Evolutionary conservation across 208 protist species (phyloP), one percentile per base, ranked within the genome.

Genomic region (Leishmania guyanensis): DNA sequence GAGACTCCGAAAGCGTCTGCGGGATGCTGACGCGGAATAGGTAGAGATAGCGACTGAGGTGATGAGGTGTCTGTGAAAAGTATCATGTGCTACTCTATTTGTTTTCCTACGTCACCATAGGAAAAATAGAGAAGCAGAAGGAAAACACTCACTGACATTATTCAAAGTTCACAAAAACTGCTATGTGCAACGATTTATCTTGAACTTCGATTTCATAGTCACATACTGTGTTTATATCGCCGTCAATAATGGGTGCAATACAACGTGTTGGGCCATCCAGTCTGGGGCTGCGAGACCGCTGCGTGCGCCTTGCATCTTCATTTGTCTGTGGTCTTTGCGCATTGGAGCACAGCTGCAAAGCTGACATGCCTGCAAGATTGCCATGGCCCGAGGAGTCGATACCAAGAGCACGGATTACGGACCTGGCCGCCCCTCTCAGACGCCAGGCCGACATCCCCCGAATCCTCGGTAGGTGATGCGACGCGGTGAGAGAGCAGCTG

Each of bases 1-100:
- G 60, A 79, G 56, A 46, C 26, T 51, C 33, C 73, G 80, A 3
- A 83, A 83, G 39, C 73, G 80, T 0, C 29, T 33, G 3, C 71
- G 80, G 43, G 74, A 77, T 3, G 78, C 65, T 33, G 53, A 77
- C 33, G 29, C 2, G 1, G 73, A 60, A 9, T 84, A 64, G 26
- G 14, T 14, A 29, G 33, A 39, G 43, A 70, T 50, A n/a, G 51
- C 53, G 56, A 1, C 53, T n/a, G 0, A 20, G 16, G 3, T 22
- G 14, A 3, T 70, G 39, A 14, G 48, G 65, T 22, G 3, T 50
- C 12, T 46, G 3, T 12, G 17, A 70, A 6, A 9, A 70, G 9
- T 22, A 0, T 12, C 36, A 8, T 39, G 5, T 46, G 14, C 0
- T 16, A n/a, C 65, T n/a, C 48, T 12, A 43, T n/a, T 36, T 8